These are phyloP conservation scores for Aquilaria malaccensis DNA, from an alignment of 345 rosid genomes.

Conservation along the genomic window DNA sequence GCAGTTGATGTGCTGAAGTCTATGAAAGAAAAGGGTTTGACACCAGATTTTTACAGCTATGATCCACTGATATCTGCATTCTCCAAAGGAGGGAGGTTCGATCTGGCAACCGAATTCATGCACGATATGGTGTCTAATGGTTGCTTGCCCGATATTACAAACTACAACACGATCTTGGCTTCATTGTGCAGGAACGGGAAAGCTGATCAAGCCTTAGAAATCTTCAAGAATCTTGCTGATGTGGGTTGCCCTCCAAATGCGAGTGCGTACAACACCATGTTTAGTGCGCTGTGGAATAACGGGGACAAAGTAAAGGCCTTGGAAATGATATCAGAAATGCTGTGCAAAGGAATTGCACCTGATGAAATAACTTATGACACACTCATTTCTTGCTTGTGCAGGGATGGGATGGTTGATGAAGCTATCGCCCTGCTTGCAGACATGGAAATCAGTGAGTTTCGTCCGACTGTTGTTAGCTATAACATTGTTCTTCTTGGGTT, in stretches of 20 bases:
- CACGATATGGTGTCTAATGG: conserved; percentile 71
- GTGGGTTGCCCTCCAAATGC: conserved; percentile 74
- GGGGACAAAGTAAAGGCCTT: conserved; percentile 57
- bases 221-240: conserved; percentile 52
- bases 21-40: conserved; percentile 55
- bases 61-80: conserved; percentile 80
- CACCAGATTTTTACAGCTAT: conserved; percentile 68
- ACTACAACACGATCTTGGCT: conserved; percentile 69
- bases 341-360: conserved; percentile 47
- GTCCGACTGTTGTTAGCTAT: conserved; percentile 59
- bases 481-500: conserved; percentile 71
- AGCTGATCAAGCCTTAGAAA: conserved; percentile 64
- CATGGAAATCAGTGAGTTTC: conserved; percentile 51
- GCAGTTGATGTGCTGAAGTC: conserved; percentile 50
- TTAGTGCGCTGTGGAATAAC: conserved; percentile 65
- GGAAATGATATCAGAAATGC: conserved; percentile 59
- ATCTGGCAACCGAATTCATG: conserved; percentile 66
- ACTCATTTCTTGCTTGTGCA: conserved; percentile 71
- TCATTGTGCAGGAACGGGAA: conserved; percentile 66
- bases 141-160: conserved; percentile 73
- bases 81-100: conserved; percentile 64
- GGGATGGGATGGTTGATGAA: conserved; percentile 83
- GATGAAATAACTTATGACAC: conserved; percentile 80
- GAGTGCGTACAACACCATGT: conserved; percentile 81
- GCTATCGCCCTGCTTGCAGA: conserved; percentile 58